Conservation (phyloP, 495 filamentous ascomycete genomes). For the Endocarpon pusillum region DNA sequence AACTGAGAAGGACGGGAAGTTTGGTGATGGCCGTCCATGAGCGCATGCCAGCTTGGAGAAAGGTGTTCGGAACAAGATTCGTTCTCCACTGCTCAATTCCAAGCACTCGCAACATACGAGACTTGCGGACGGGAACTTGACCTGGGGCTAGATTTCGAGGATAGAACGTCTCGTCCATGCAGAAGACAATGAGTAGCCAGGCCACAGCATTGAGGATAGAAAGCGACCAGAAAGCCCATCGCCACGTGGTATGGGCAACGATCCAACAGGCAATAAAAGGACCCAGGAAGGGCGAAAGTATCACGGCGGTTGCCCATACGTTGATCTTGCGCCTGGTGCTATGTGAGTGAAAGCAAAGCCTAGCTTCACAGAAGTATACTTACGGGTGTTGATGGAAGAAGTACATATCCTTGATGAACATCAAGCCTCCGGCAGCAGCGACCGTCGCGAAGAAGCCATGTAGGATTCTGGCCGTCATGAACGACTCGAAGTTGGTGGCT, state of each 20-base stretch:
- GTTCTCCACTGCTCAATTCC: constrained; percentile 30
- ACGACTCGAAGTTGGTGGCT: constrained; percentile 33
- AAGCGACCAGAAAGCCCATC: constrained; percentile 34
- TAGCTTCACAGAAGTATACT: no score
- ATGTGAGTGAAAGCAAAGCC: constrained; percentile 50
- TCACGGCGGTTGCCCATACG: constrained; percentile 34
- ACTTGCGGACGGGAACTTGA: constrained; percentile 26
- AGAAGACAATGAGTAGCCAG: constrained; percentile 28
- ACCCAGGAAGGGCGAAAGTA: constrained; percentile 42
- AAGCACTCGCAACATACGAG: constrained; percentile 22
- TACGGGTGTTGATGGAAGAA: constrained; percentile 1
- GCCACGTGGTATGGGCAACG: constrained; percentile 31
- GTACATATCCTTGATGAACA: constrained; percentile 29
- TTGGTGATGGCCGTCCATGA: constrained; percentile 30
- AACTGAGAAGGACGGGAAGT: constrained; percentile 29
- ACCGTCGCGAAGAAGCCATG: constrained; percentile 49
- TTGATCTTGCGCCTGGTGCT: constrained; percentile 41
- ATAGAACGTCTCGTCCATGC: constrained; percentile 45
- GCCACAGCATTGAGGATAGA: constrained; percentile 30
- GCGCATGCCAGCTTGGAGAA: constrained; percentile 27
- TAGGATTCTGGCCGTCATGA: constrained; percentile 40
- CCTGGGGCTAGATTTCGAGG: constrained; percentile 23
- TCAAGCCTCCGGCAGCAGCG: constrained; percentile 36
- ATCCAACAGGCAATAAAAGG: constrained; percentile 45
- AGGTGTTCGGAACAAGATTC: constrained; percentile 23